phyloP scores from a whole-genome alignment of 495 filamentous ascomycete genomes.

The Podospora appendiculata region DNA sequence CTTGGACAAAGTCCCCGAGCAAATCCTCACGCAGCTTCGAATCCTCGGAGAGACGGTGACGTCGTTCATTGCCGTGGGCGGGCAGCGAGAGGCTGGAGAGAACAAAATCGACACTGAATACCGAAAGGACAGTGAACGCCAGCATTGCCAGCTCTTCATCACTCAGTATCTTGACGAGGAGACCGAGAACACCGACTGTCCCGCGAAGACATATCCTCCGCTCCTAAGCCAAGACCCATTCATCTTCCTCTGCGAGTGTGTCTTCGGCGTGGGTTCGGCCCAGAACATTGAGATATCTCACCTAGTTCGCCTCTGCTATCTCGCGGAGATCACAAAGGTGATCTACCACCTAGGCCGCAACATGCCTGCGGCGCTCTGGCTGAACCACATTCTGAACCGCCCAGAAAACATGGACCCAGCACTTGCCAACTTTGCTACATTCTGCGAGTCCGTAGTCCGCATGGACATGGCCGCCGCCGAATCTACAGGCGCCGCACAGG shows the following conservation, averaged over 20 bases:
- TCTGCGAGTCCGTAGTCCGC: slow-evolving; percentile 28
- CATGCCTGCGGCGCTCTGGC: slow-evolving; percentile 27
- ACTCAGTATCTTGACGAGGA: slow-evolving; percentile 38
- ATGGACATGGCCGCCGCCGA: slow-evolving; percentile 18
- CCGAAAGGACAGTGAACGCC: slow-evolving; percentile 58
- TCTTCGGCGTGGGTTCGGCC: slow-evolving; percentile 45
- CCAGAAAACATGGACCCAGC: slow-evolving; percentile 22
- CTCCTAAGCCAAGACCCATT: slow-evolving; percentile 74
- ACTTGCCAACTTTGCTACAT: slow-evolving; percentile 36
- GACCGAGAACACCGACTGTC: slow-evolving; percentile 15
- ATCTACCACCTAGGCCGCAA: slow-evolving; percentile 43
- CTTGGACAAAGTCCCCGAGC: slow-evolving; percentile 75
- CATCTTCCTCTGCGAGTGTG: slow-evolving; percentile 75
- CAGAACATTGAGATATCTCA: slow-evolving; percentile 67
- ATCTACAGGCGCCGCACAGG: background rate
- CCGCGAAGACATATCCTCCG: slow-evolving; percentile 49
- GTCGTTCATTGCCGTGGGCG: slow-evolving; percentile 75
- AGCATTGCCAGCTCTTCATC: slow-evolving; percentile 71
- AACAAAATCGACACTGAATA: slow-evolving; percentile 63
- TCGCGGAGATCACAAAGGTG: slow-evolving; percentile 84
- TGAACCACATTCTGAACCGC: slow-evolving; percentile 26
- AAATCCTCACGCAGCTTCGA: slow-evolving; percentile 79
- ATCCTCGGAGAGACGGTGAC: slow-evolving; percentile 82
- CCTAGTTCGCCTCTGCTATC: slow-evolving; percentile 80
- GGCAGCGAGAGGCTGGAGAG: slow-evolving; percentile 47